phyloP scores from a whole-genome alignment of 2,329 filamentous ascomycete genomes.

The Paecilomyces fulvus region DNA sequence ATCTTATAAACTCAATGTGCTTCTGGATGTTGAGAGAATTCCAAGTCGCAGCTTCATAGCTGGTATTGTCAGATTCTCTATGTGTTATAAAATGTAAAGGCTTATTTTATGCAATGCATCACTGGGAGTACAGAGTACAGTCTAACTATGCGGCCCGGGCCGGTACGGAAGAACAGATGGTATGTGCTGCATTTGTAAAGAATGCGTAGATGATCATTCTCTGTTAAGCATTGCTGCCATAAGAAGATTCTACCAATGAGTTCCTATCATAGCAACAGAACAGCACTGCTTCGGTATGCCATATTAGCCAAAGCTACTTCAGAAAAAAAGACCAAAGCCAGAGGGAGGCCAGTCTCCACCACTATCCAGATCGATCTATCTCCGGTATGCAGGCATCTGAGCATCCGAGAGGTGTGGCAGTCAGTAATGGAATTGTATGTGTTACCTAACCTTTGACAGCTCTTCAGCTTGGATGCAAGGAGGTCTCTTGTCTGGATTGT shows the following conservation, averaged over 20 bases:
- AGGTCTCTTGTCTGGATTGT: not conserved
- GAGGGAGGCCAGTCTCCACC: not conserved
- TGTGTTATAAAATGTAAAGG: not conserved
- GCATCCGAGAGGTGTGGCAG: not conserved
- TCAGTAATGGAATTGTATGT: not conserved
- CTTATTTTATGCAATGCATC: not conserved
- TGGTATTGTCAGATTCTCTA: not conserved
- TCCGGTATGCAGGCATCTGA: not conserved
- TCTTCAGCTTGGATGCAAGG: not conserved
- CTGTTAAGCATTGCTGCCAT: not conserved
- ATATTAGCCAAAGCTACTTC: not conserved
- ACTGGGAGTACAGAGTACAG: not conserved
- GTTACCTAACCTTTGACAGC: not conserved
- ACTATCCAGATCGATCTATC: not conserved
- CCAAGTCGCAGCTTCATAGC: not conserved
- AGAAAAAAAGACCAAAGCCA: too few relatives aligned
- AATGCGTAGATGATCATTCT: not conserved
- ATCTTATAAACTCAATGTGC: not conserved
- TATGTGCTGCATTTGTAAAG: not conserved
- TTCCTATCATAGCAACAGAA: too few relatives aligned
- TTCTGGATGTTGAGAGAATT: too few relatives aligned
- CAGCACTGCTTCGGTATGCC: not conserved
- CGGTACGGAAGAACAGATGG: not conserved
- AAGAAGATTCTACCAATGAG: too few relatives aligned
- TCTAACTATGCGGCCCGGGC: not conserved